Evolutionary conservation across 805 yeast species (phyloP).

Genomic region (Yarrowia phangngaensis): DNA sequence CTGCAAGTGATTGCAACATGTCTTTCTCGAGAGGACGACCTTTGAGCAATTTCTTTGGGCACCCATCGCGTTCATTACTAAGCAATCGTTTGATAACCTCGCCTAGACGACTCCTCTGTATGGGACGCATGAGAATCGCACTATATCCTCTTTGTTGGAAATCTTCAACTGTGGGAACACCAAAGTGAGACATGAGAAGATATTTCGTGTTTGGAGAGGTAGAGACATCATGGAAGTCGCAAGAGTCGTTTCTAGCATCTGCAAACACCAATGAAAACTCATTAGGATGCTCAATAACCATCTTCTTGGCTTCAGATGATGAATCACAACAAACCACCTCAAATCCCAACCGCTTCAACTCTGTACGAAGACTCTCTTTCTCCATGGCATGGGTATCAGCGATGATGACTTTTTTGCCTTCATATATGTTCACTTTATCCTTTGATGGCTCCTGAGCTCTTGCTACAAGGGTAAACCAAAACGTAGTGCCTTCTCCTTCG

Average conservation of each 20-base stretch:
- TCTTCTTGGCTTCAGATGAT: conserved; percentile 30
- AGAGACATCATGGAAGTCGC: conserved; percentile 26
- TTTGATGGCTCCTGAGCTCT: conserved; percentile 35
- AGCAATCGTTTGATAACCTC: conserved; percentile 30
- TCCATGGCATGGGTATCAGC: conserved; percentile 40
- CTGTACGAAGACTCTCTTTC: conserved; percentile 39
- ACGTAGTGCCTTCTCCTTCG: conserved; percentile 49
- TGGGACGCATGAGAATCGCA: conserved; percentile 33
- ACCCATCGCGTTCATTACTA: not conserved
- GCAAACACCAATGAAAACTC: conserved; percentile 32
- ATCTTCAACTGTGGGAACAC: conserved; percentile 32
- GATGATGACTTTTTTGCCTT: conserved; percentile 37
- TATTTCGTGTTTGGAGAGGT: conserved; percentile 30
- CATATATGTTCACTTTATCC: conserved; percentile 29
- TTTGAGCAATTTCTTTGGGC: conserved; percentile 19
- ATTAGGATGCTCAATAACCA: conserved; percentile 27
- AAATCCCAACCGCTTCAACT: conserved; percentile 41
- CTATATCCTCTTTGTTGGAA: conserved; percentile 31
- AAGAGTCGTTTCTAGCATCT: conserved; percentile 3
- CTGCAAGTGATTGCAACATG: conserved; percentile 31
- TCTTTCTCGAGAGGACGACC: conserved; percentile 31
- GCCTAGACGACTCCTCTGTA: conserved; percentile 31
- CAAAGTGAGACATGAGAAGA: conserved; percentile 34
- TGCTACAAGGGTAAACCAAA: conserved; percentile 43
- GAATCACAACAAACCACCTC: conserved; percentile 35